Evolutionary conservation across 495 filamentous ascomycete genomes (phyloP).

Genomic region (Penicillium cosmopolitanum): DNA sequence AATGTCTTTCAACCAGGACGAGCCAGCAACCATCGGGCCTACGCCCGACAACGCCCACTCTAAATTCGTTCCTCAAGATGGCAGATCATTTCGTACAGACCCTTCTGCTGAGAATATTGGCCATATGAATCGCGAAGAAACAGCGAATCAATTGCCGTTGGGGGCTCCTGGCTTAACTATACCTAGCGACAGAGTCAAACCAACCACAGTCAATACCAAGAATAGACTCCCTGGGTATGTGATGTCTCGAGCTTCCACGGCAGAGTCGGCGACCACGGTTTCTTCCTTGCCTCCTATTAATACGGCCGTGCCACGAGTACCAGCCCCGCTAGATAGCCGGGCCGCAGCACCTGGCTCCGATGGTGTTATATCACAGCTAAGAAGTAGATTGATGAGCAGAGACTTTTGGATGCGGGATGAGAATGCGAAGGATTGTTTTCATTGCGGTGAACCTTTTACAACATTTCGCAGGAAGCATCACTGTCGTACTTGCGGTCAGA

Average conservation of each 20-base stretch:
- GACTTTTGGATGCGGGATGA: slow-evolving; percentile 99
- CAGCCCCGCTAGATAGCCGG: slow-evolving; percentile 26
- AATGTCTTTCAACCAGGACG: slow-evolving; percentile 44
- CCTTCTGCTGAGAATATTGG: slow-evolving; percentile 47
- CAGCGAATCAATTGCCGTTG: slow-evolving; percentile 29
- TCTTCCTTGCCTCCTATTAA: slow-evolving; percentile 40
- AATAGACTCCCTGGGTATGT: slow-evolving; percentile 41
- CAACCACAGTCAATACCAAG: slow-evolving; percentile 23
- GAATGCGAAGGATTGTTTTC: slow-evolving; percentile 96
- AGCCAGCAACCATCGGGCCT: slow-evolving; percentile 34
- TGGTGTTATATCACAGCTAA: slow-evolving; percentile 55
- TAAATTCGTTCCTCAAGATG: slow-evolving; percentile 32
- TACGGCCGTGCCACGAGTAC: slow-evolving; percentile 29
- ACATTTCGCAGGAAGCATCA: slow-evolving; percentile 97
- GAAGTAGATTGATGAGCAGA: slow-evolving; percentile 83
- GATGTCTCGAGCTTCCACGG: slow-evolving; percentile 40
- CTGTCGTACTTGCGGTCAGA: slow-evolving; percentile 89
- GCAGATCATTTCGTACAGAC: slow-evolving; percentile 45
- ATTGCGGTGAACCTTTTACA: slow-evolving; percentile 85
- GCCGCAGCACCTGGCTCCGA: slow-evolving; percentile 27
- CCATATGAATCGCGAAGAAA: slow-evolving; percentile 34
- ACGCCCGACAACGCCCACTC: slow-evolving; percentile 37
- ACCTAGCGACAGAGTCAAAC: slow-evolving; percentile 27
- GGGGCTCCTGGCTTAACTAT: slow-evolving; percentile 24
- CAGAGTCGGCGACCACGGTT: slow-evolving; percentile 33